Evolutionary conservation across 768 basidiomycete species (phyloP).

Genomic region (Amylocystis lapponica): DNA sequence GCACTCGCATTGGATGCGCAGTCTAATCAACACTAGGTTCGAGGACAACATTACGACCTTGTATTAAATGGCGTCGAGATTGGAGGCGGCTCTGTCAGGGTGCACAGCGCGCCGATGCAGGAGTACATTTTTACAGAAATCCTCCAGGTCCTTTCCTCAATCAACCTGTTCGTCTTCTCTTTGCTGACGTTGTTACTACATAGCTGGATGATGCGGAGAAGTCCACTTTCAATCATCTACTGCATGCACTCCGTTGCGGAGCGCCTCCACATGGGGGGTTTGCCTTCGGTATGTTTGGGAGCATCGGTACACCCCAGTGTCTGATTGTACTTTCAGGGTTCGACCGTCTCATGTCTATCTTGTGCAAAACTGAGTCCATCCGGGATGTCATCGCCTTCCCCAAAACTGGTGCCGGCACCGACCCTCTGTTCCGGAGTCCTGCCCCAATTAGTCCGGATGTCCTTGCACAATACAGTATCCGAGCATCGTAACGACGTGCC

Average conservation of each 20-base stretch:
- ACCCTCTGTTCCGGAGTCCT: constrained; percentile 88
- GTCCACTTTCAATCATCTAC: constrained; percentile 72
- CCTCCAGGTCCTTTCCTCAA: constrained; percentile 52
- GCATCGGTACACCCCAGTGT: background rate
- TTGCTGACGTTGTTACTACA: background rate
- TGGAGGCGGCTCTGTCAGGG: constrained; percentile 88
- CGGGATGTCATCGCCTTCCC: constrained; percentile 97
- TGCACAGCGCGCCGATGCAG: constrained; percentile 86
- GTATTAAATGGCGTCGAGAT: constrained; percentile 93
- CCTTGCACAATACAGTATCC: constrained; percentile 62
- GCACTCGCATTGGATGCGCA: too few relatives aligned
- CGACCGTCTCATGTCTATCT: constrained; percentile 87
- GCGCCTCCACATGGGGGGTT: constrained; percentile 96
- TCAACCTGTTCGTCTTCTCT: constrained; percentile 7
- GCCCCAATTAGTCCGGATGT: constrained; percentile 47
- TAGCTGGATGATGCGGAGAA: constrained; percentile 74
- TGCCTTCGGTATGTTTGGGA: constrained; percentile 60
- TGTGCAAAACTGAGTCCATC: constrained; percentile 83
- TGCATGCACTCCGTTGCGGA: constrained; percentile 83
- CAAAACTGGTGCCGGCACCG: constrained; percentile 78
- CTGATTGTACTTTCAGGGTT: constrained; percentile 51
- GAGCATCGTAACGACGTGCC: constrained; percentile 17
- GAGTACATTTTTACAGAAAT: constrained; percentile 73
- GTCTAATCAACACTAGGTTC: too few relatives aligned
- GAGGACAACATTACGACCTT: constrained; percentile 95